Evolutionary conservation across 176 grass and related monocot species (phyloP).

Genomic region (sorghum (Sorghum bicolor)): DNA sequence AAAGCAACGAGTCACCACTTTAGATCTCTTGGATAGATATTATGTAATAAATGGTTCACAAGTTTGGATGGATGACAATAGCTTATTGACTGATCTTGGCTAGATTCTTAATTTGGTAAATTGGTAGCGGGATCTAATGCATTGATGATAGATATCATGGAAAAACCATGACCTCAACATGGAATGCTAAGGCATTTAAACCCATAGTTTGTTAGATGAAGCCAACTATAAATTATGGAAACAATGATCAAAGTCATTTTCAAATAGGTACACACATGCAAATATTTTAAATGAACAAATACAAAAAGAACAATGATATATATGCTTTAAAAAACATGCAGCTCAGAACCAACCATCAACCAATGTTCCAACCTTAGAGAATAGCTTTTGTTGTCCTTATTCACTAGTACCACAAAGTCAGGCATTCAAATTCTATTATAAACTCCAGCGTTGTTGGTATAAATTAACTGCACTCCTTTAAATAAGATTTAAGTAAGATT

Average conservation of each 20-base stretch:
- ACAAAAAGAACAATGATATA: not conserved
- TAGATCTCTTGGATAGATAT: not conserved
- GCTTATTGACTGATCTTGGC: not conserved
- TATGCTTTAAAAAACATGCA: not conserved
- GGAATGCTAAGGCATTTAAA: not conserved
- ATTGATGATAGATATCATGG: not conserved
- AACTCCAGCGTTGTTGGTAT: no score
- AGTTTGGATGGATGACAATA: not conserved
- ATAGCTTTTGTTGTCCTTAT: not conserved
- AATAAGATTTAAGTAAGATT: no score
- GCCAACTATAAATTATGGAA: not conserved
- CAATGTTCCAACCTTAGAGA: not conserved
- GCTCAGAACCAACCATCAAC: not conserved
- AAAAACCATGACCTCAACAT: not conserved
- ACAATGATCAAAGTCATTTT: not conserved
- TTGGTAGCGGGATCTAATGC: not conserved
- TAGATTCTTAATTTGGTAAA: not conserved
- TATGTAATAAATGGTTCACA: not conserved
- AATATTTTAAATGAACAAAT: not conserved
- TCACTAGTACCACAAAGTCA: not conserved
- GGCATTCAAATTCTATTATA: not conserved
- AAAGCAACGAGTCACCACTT: not conserved
- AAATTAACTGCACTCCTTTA: no score
- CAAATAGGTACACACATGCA: not conserved
- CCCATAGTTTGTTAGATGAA: not conserved